Conservation (phyloP, 83 land plant species). For the Thuja plicata region DNA sequence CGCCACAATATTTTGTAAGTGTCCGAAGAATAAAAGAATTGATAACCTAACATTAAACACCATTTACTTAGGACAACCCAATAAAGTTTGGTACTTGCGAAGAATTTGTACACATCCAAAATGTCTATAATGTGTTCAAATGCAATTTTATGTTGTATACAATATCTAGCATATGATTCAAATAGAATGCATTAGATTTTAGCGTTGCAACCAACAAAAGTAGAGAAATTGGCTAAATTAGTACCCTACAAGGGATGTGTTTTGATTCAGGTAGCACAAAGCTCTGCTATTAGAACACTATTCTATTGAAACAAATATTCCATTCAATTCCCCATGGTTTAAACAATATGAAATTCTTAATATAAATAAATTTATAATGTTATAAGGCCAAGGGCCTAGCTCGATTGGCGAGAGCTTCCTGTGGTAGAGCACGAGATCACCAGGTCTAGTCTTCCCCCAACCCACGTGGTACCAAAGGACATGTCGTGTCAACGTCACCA, state of each 20-base stretch:
- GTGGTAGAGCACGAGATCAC: too few relatives aligned
- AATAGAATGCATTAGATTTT: not conserved
- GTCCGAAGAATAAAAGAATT: not conserved
- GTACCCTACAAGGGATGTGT: slow-evolving; percentile 96
- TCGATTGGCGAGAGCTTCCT: too few relatives aligned
- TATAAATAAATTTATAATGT: too few relatives aligned
- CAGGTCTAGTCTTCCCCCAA: too few relatives aligned
- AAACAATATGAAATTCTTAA: not conserved
- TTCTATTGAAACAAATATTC: slow-evolving; percentile 78
- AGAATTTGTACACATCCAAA: not conserved
- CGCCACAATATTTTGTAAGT: not conserved
- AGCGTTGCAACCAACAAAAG: not conserved
- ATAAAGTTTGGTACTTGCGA: not conserved
- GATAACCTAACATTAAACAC: not conserved
- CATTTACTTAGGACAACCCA: not conserved
- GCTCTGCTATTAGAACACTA: slow-evolving; percentile 59
- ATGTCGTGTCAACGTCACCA: too few relatives aligned
- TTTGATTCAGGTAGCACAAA: slow-evolving; percentile 85
- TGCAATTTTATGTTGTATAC: not conserved
- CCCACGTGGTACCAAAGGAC: too few relatives aligned
- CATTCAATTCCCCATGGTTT: not conserved
- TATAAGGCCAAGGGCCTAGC: too few relatives aligned
- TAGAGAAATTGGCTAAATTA: not conserved
- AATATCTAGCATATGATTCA: not conserved
- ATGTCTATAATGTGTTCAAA: not conserved